phyloP scores from a whole-genome alignment of 257 asterid species.

The Leptodermis oblonga region DNA sequence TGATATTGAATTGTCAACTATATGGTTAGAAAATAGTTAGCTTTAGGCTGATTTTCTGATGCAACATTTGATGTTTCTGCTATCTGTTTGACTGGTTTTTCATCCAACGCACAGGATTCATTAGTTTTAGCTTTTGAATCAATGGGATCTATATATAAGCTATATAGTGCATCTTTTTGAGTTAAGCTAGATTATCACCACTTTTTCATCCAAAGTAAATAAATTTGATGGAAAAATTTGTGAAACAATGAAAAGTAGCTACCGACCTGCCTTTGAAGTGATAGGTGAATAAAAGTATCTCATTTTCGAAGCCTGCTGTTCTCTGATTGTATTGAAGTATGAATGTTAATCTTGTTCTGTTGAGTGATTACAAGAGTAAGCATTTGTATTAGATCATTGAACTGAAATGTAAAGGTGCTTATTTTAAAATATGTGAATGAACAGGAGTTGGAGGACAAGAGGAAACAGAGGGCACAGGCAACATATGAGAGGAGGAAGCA shows the following conservation, averaged over 20 bases:
- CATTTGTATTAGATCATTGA: not conserved
- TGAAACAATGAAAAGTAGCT: not conserved
- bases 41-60: not conserved
- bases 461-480: conserved; percentile 31
- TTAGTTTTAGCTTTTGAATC: too few relatives aligned
- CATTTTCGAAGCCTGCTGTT: too few relatives aligned
- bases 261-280: too few relatives aligned
- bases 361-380: not conserved
- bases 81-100: not conserved
- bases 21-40: not conserved
- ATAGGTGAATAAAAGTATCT: too few relatives aligned
- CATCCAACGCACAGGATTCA: too few relatives aligned
- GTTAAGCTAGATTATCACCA: not conserved
- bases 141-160: too few relatives aligned
- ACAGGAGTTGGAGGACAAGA: conserved; percentile 34
- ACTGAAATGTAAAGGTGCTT: not conserved
- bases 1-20: not conserved
- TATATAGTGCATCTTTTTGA: too few relatives aligned
- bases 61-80: too few relatives aligned
- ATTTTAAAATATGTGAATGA: not conserved
- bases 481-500: conserved; percentile 32
- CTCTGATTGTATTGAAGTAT: too few relatives aligned
- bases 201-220: too few relatives aligned
- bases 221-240: not conserved
- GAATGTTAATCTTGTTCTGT: not conserved